Evolutionary conservation across 129 eudicot species (phyloP).

Genomic region (Chrysanthemum makinoi): DNA sequence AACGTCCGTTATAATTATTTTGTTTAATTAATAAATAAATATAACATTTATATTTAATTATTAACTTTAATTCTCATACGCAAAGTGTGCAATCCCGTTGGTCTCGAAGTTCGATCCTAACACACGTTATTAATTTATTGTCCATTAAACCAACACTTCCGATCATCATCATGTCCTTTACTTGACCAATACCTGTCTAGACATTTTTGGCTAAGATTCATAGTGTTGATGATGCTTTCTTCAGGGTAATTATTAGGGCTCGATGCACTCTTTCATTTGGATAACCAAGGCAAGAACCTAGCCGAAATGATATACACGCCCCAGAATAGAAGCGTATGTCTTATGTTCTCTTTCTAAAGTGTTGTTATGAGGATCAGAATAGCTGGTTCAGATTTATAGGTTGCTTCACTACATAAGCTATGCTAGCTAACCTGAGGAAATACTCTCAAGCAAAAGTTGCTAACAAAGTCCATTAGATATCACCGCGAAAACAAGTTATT

Average conservation of each 20-base stretch:
- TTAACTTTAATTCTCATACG: too few species aligned
- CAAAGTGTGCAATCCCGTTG: too few species aligned
- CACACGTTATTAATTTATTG: too few species aligned
- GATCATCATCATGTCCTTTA: conserved; percentile 62
- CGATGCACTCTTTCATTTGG: conserved; percentile 73
- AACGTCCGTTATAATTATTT: too few species aligned
- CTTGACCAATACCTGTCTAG: conserved; percentile 74
- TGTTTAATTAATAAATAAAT: too few species aligned
- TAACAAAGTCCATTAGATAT: conserved; percentile 57
- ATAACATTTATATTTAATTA: too few species aligned
- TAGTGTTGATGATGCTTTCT: conserved; percentile 61
- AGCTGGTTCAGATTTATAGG: conserved; percentile 21
- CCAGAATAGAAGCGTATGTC: conserved; percentile 48
- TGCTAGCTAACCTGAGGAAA: conserved; percentile 51
- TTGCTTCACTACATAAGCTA: conserved; percentile 29
- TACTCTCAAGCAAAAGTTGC: conserved; percentile 44
- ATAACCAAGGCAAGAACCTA: conserved; percentile 42
- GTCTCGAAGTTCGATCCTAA: too few species aligned
- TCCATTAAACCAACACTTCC: conserved; percentile 56
- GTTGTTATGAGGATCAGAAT: not conserved
- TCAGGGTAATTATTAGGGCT: conserved; percentile 74
- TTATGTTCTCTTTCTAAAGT: conserved; percentile 37
- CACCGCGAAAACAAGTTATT: conserved; percentile 38
- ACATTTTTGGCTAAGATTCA: conserved; percentile 49
- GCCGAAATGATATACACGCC: conserved; percentile 38